Percentiles rank a stretch among this genome's conserved stretches.
Conservation (phyloP, 1,139 yeast genomes). For the Suhomyces coccinellae region DNA sequence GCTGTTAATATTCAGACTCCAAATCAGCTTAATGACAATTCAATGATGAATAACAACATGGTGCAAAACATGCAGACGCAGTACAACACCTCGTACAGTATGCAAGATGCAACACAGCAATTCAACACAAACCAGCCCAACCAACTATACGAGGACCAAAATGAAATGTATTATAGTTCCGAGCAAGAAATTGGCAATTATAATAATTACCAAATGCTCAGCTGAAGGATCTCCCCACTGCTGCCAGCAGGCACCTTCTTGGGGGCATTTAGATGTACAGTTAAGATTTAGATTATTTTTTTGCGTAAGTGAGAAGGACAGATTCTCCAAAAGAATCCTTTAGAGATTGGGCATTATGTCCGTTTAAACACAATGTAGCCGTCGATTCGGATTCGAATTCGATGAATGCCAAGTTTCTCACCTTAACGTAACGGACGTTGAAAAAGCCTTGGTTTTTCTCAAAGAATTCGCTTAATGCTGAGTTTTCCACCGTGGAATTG, state of each 20-base stretch:
- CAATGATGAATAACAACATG: constrained; percentile 1
- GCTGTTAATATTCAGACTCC: background rate
- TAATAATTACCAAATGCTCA: constrained; percentile 14
- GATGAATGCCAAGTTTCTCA: constrained; percentile 73
- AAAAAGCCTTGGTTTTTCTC: constrained; percentile 56
- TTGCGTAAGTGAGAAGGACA: constrained; percentile 35
- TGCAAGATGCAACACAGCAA: background rate
- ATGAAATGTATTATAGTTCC: constrained; percentile 9
- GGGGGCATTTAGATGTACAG: constrained; percentile 1
- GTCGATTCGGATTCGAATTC: constrained; percentile 61
- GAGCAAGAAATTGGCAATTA: constrained; percentile 13
- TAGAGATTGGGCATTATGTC: constrained; percentile 12
- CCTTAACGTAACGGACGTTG: constrained; percentile 65
- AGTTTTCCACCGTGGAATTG: constrained; percentile 35
- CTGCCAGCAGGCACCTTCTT: background rate
- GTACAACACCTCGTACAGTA: background rate
- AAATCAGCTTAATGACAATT: background rate
- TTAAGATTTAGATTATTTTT: constrained; percentile 22
- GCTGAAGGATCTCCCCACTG: background rate
- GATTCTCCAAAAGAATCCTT: constrained; percentile 24
- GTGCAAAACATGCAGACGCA: background rate
- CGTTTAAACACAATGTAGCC: constrained; percentile 28
- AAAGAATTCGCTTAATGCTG: constrained; percentile 43
- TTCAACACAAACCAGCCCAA: background rate
- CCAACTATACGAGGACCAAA: background rate